Conservation (phyloP, 1,139 yeast species). For the Blastobotrys aristatus region DNA sequence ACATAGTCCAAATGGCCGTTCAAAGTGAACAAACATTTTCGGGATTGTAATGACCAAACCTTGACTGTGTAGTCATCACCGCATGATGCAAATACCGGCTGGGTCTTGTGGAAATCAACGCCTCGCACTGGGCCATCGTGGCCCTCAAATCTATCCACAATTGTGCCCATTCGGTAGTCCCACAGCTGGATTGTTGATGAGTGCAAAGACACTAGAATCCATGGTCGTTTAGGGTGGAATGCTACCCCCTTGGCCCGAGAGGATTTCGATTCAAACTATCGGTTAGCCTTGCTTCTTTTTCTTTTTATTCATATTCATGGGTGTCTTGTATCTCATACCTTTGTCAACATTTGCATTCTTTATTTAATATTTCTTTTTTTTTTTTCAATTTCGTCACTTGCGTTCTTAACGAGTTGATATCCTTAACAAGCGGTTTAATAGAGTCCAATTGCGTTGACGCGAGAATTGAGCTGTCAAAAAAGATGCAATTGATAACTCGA, state of each 20-base stretch:
- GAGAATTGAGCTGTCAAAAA: no score
- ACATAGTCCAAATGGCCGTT: constrained; percentile 91
- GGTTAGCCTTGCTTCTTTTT: background rate
- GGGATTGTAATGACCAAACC: constrained; percentile 92
- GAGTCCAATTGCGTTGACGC: no score
- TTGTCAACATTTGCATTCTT: constrained; percentile 91
- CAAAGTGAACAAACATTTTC: constrained; percentile 87
- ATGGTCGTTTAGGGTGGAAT: constrained; percentile 92
- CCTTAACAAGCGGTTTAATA: no score
- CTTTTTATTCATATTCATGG: background rate
- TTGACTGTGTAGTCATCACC: constrained; percentile 95
- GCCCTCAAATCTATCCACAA: constrained; percentile 93
- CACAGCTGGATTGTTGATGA: constrained; percentile 94
- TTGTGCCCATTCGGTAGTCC: constrained; percentile 99
- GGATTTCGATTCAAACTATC: constrained; percentile 91
- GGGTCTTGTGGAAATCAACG: constrained; percentile 95
- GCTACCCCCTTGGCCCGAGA: constrained; percentile 98
- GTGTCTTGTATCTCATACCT: constrained; percentile 38
- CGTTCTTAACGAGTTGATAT: no score
- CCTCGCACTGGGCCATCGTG: constrained; percentile 98
- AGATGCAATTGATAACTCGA: no score
- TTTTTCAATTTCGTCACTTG: background rate
- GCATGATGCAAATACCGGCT: constrained; percentile 93
- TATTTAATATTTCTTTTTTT: background rate
- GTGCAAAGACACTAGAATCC: constrained; percentile 93